These are phyloP conservation scores for Colletotrichum aenigma DNA, from an alignment of 2,329 filamentous ascomycete genomes.

Conservation along the genomic window DNA sequence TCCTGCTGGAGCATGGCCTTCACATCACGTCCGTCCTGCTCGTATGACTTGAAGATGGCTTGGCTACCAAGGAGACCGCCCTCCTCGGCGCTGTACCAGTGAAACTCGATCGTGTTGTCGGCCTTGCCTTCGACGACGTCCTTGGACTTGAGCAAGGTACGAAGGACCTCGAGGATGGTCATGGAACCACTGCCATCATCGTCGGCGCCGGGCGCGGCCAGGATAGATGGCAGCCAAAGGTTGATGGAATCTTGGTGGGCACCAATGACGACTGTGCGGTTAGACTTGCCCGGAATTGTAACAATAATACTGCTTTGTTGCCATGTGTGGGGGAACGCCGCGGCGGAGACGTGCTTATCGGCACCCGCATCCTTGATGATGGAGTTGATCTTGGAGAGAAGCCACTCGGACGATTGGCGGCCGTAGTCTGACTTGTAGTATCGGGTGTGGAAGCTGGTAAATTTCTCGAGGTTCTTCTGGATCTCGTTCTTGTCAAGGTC, in stretches of 20 bases:
- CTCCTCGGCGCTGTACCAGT: slow-evolving; percentile 94
- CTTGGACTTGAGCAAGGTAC: slow-evolving; percentile 76
- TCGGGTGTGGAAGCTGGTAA: slow-evolving; percentile 80
- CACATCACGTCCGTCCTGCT: slow-evolving; percentile 73
- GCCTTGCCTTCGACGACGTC: slow-evolving; percentile 74
- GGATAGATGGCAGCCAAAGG: slow-evolving; percentile 81
- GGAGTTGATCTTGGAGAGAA: slow-evolving; percentile 74
- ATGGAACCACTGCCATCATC: slow-evolving; percentile 94
- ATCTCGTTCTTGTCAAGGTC: slow-evolving; percentile 78
- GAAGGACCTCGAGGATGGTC: slow-evolving; percentile 90
- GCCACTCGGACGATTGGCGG: slow-evolving; percentile 85
- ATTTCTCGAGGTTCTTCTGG: slow-evolving; percentile 75
- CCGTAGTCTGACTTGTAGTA: slow-evolving; percentile 84
- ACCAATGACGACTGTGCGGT: slow-evolving; percentile 86
- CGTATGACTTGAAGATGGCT: slow-evolving; percentile 85
- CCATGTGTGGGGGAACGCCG: slow-evolving; percentile 83
- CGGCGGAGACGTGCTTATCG: slow-evolving; percentile 67
- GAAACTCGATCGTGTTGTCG: slow-evolving; percentile 90
- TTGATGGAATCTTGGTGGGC: slow-evolving; percentile 97
- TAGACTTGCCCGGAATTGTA: slow-evolving; percentile 83
- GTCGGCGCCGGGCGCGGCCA: slow-evolving; percentile 90
- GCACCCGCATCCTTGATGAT: slow-evolving; percentile 76
- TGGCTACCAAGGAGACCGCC: slow-evolving; percentile 87
- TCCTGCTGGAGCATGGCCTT: slow-evolving; percentile 99
- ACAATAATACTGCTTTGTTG: slow-evolving; percentile 91